Evolutionary conservation across 2,329 filamentous ascomycete species (phyloP).

Genomic region (Microcyclospora tardicrescens): DNA sequence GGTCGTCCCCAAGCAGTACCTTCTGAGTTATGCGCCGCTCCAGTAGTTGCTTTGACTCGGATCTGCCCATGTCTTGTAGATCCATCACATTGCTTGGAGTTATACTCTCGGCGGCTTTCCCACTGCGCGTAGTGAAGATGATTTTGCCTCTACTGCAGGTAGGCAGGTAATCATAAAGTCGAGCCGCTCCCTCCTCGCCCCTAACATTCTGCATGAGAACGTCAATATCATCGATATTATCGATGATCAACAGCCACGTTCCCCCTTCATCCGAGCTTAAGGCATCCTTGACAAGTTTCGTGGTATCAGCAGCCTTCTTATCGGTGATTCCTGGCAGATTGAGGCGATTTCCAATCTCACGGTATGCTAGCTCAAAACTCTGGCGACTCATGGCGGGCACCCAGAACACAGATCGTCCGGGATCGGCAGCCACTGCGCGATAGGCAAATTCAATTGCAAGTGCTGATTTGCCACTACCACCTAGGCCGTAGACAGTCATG

Average conservation of each 20-base stretch:
- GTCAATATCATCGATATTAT: conserved; percentile 12
- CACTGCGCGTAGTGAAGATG: conserved; percentile 11
- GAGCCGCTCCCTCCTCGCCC: too few species aligned
- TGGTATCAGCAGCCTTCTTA: conserved; percentile 13
- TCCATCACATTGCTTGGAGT: conserved; percentile 7
- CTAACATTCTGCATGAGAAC: conserved; percentile 6
- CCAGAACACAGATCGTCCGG: conserved; percentile 10
- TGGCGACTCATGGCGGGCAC: conserved; percentile 10
- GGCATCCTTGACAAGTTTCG: conserved; percentile 12
- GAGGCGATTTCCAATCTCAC: conserved; percentile 3
- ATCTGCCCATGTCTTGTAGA: conserved; percentile 5
- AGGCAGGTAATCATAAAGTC: conserved; percentile 6
- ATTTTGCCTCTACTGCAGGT: conserved; percentile 6
- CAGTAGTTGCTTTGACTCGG: conserved; percentile 8
- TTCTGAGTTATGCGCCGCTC: conserved; percentile 4
- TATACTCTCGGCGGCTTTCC: conserved; percentile 6
- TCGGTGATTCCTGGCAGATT: too few species aligned
- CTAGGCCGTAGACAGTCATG: conserved; percentile 18
- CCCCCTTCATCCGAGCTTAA: conserved; percentile 11
- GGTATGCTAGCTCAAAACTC: conserved; percentile 9
- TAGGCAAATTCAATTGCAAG: conserved; percentile 21
- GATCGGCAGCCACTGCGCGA: conserved; percentile 6
- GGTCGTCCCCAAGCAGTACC: background rate
- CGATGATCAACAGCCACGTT: conserved; percentile 12
- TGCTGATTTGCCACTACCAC: conserved; percentile 22